phyloP scores from a whole-genome alignment of 306 rosid genomes.

The Medicago arabica region DNA sequence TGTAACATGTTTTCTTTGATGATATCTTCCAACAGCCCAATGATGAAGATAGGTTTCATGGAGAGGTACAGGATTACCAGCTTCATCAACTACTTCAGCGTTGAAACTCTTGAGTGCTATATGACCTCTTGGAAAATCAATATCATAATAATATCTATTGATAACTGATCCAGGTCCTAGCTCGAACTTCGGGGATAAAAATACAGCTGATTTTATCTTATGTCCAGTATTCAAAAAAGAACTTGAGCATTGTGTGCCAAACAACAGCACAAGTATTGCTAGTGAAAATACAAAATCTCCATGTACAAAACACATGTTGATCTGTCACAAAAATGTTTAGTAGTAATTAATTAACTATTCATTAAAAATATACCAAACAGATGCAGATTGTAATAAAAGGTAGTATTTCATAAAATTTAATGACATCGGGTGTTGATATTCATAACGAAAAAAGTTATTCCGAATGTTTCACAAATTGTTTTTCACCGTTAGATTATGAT shows the following conservation, averaged over 20 bases:
- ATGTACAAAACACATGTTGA: constrained; percentile 43
- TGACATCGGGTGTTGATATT: no score
- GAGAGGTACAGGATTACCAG: constrained; percentile 61
- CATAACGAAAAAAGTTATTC: no score
- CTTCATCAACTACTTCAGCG: constrained; percentile 73
- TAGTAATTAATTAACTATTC: not conserved
- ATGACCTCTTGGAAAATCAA: constrained; percentile 78
- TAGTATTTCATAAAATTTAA: no score
- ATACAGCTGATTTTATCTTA: constrained; percentile 51
- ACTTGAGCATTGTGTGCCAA: constrained; percentile 39
- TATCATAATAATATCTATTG: constrained; percentile 43
- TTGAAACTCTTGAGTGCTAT: constrained; percentile 64
- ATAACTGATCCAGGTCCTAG: constrained; percentile 64
- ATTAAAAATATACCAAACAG: not conserved
- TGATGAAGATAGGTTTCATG: constrained; percentile 78
- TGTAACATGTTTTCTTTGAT: constrained; percentile 5
- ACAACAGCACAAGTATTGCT: constrained; percentile 39
- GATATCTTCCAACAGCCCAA: constrained; percentile 49
- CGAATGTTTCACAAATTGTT: no score
- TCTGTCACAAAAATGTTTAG: constrained; percentile 41
- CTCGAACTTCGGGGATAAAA: constrained; percentile 58
- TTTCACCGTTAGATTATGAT: no score
- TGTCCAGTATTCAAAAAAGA: constrained; percentile 31
- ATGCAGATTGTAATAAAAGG: no score
- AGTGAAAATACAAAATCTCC: constrained; percentile 32